A percentile compares a stretch with the other conserved stretches of the same genome.
These are phyloP conservation scores for Cordyceps cateniannulata DNA, from an alignment of 2,329 filamentous ascomycete species.

Conservation along the genomic window DNA sequence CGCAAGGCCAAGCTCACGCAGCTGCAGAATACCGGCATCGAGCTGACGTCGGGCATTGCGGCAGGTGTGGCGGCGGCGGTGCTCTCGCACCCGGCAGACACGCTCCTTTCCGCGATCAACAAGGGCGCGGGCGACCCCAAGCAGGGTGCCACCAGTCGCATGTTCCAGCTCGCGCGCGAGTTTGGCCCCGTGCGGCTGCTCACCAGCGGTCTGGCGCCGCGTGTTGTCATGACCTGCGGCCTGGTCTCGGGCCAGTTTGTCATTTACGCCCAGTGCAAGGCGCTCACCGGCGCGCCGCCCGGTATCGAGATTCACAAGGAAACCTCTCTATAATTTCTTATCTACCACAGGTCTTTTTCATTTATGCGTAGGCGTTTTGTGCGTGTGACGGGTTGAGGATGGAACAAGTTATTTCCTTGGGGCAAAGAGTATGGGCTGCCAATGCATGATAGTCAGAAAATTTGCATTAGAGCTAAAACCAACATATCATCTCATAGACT, in stretches of 20 bases:
- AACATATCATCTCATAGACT: neutral
- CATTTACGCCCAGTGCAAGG: slow-evolving; percentile 49
- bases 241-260: slow-evolving; percentile 48
- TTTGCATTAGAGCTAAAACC: neutral
- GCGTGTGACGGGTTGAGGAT: neutral
- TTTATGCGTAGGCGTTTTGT: neutral
- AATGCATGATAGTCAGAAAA: neutral
- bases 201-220: slow-evolving; percentile 41
- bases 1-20: slow-evolving; percentile 62
- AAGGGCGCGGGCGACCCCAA: slow-evolving; percentile 44
- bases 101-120: slow-evolving; percentile 48
- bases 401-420: neutral
- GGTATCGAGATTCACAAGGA: slow-evolving; percentile 50
- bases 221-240: slow-evolving; percentile 47
- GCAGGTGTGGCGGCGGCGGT: slow-evolving; percentile 85
- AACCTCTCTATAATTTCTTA: slow-evolving; percentile 9
- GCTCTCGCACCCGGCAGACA: slow-evolving; percentile 82
- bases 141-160: slow-evolving; percentile 42
- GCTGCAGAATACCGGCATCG: slow-evolving; percentile 71
- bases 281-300: slow-evolving; percentile 43
- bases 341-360: neutral
- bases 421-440: neutral
- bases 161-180: slow-evolving; percentile 45
- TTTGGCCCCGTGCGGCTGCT: slow-evolving; percentile 44
- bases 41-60: slow-evolving; percentile 78